Conservation (phyloP, 352 stramenopile genomes). For the Pythium phragmiticola region DNA sequence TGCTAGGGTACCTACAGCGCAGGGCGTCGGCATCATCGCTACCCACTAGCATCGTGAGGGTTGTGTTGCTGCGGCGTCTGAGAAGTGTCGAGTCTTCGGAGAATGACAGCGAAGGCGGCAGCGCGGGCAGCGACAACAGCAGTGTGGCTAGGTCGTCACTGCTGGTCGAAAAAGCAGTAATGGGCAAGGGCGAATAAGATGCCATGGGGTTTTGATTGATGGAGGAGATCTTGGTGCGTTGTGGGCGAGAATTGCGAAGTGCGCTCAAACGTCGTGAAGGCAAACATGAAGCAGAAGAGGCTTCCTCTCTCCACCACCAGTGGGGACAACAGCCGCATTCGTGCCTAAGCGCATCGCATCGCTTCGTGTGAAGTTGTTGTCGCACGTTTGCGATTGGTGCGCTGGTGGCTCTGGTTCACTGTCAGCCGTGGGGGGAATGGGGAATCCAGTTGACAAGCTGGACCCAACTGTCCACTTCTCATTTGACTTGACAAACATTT, state of each 20-base stretch:
- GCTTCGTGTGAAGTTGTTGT: no score
- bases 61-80: neutral
- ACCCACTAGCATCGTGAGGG: slow-evolving; percentile 4
- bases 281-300: no score
- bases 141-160: neutral
- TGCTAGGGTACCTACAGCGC: slow-evolving; percentile 26
- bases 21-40: neutral
- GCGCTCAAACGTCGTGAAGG: neutral
- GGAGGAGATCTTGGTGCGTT: neutral
- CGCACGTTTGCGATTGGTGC: slow-evolving; percentile 6
- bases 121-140: neutral
- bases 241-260: neutral
- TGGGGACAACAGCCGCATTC: neutral
- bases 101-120: neutral
- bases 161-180: neutral
- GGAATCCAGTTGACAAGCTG: slow-evolving; percentile 15
- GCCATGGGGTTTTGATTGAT: neutral
- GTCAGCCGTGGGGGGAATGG: neutral
- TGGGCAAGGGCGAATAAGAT: slow-evolving; percentile 2
- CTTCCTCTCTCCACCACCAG: no score
- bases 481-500: neutral
- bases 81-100: neutral
- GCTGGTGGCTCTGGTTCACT: slow-evolving; percentile 1
- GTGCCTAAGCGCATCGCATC: neutral
- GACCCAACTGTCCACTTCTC: slow-evolving; percentile 17